phyloP scores from a whole-genome alignment of 441 rosid species.

The Erodium trifolium region DNA sequence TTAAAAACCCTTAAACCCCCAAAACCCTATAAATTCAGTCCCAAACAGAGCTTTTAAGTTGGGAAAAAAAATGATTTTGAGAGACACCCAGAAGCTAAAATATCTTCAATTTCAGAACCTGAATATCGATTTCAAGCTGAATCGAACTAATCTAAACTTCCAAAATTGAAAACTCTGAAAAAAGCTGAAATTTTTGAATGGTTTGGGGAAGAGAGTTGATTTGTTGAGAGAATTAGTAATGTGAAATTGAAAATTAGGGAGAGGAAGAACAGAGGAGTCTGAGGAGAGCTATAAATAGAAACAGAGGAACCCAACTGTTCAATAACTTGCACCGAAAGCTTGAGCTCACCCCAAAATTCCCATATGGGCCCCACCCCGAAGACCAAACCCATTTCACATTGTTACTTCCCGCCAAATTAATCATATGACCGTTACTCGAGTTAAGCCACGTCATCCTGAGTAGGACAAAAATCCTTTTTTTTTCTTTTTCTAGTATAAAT shows the following conservation, averaged over 20 bases:
- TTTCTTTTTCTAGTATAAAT: no score
- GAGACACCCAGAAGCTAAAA: constrained; percentile 27
- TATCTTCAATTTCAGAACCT: constrained; percentile 12
- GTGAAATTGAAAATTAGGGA: constrained; percentile 15
- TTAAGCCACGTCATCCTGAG: no score
- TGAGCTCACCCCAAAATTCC: constrained; percentile 37
- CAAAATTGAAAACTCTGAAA: background rate
- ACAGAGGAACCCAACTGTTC: constrained; percentile 14
- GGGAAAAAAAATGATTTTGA: background rate
- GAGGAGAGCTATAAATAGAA: constrained; percentile 29
- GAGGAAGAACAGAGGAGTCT: constrained; percentile 25
- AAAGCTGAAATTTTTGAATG: background rate
- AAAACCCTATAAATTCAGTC: constrained; percentile 6
- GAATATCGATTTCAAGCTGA: background rate
- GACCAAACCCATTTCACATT: background rate
- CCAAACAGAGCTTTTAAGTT: no score
- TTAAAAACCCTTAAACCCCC: constrained; percentile 17
- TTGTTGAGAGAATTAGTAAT: background rate
- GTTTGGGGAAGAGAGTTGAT: background rate
- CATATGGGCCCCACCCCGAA: constrained; percentile 42
- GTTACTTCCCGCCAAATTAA: no score
- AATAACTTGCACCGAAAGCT: constrained; percentile 53
- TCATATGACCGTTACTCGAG: no score
- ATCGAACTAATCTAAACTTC: background rate
- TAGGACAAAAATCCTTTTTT: no score